Evolutionary conservation across 2,329 filamentous ascomycete genomes (phyloP).

Genomic region (Ophiostoma ulmi): DNA sequence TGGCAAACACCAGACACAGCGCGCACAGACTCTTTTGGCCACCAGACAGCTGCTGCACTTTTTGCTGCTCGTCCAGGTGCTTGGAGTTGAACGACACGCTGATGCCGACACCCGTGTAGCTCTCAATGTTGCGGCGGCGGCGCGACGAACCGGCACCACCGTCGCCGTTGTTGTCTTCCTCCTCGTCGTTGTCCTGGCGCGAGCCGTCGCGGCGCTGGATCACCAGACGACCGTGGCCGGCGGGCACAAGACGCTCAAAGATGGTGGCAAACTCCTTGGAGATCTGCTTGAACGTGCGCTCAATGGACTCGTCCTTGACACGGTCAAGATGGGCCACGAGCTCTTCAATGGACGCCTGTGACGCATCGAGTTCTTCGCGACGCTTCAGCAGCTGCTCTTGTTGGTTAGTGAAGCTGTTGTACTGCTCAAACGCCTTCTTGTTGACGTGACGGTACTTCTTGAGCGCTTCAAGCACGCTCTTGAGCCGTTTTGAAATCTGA

Average conservation of each 20-base stretch:
- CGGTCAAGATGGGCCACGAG: constrained; percentile 90
- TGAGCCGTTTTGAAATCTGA: constrained; percentile 62
- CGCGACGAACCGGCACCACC: constrained; percentile 46
- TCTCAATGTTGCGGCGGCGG: constrained; percentile 71
- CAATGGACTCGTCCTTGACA: constrained; percentile 95
- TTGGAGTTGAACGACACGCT: constrained; percentile 98
- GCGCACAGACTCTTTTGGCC: constrained; percentile 98
- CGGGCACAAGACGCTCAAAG: constrained; percentile 91
- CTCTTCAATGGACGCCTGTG: constrained; percentile 81
- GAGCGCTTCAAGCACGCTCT: constrained; percentile 84
- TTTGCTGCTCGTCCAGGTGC: constrained; percentile 89
- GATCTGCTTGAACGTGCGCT: constrained; percentile 97
- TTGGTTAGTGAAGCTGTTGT: constrained; percentile 92
- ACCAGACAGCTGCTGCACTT: constrained; percentile 93
- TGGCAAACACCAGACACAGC: constrained; percentile 97
- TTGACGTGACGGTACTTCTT: constrained; percentile 99
- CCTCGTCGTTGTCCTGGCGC: constrained; percentile 59
- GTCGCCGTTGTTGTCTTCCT: constrained; percentile 59
- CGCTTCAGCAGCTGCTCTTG: constrained; percentile 81
- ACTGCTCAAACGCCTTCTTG: constrained; percentile 99
- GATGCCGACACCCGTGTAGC: constrained; percentile 94
- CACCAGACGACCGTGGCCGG: constrained; percentile 82
- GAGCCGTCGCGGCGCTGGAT: constrained; percentile 87
- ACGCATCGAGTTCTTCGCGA: constrained; percentile 78
- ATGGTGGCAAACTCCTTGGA: constrained; percentile 88